Base-by-base conservation (phyloP, 2,329 filamentous ascomycete species). In the Colletotrichum sp. region DNA sequence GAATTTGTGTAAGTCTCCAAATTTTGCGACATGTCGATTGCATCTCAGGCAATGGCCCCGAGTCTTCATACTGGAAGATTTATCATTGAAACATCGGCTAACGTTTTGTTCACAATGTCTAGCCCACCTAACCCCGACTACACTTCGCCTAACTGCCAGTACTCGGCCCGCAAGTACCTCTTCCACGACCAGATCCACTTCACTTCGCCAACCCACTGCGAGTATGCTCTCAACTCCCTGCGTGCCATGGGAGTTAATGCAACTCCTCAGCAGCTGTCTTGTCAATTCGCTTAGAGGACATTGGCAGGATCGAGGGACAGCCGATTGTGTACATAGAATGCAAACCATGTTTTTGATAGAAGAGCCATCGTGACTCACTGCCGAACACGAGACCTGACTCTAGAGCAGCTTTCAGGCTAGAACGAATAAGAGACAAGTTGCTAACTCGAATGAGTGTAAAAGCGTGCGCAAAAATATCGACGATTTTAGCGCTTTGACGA, bases 111-210 rank as follows among this genome's bases (percentile, higher is more conserved):
- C n/a, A 21, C n/a, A 13, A 52, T 52, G 8, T 21, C 16, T 26
- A 62, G 55, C 12, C 55, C 67, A 16, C 67, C 67, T 1, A 69
- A 69, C 9, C 67, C 67, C 4, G 67, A 69, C 16, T 62, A 36
- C 24, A 69, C 32, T 18, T 69, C 67, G 24, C 52, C 67, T 10
- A 60, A 68, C 52, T 59, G 70, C 49, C 24, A 36, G 9, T 72
- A 39, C 15, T n/a, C 30, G 28, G 49, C 70, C 15, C 49, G 49
- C 32, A 72, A 72, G 70, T 72, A 72, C 49, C 70, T 67, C 9
- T 72, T 72, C 49, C 70, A 67, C 62, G 49, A 72, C 32, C 32
- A 66, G 8, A 67, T 72, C 13, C 70, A 72, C 32, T 67, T 72
- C 52, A 72, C 70, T 15, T 72, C 62, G 30, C 49, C 70, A 26